Evolutionary conservation across 768 basidiomycete genomes (phyloP), one percentile per base, ranked within the genome.

Genomic region (Russula vinacea): DNA sequence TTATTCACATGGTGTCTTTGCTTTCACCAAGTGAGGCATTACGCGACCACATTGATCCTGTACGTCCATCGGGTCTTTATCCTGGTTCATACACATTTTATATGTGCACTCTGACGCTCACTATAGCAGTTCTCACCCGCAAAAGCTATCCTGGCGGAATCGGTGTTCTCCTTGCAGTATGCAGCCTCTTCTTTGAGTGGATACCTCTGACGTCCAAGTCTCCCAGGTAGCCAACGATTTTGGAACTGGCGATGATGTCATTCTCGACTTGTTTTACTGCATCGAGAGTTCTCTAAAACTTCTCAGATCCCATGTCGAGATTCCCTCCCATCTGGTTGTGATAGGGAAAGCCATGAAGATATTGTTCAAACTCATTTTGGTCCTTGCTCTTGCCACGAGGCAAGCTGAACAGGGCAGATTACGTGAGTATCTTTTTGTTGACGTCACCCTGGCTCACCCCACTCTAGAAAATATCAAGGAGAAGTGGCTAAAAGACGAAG

Each of bases 341-440:
- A 17, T 51, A 32, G 7, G 32, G n/a, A 62, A 51, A 40, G 49
- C 56, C 16, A 57, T 62, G 62, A 62, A 62, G 29, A 57, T 57
- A 17, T 33, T 62, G 49, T 50, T 51, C 49, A 8, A 37, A 52
- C n/a, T 62, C 24, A 49, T 62, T 4, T 22, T 57, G 1, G 56
- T 62, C 49, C 54, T 62, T 33, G 55, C 62, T 6, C 9, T 51
- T 32, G 49, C 62, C 45, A 57, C 62, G 16, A 26, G 8, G 47
- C 40, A 57, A 17, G n/a, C 32, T 1, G 40, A 37, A 44, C 33
- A 24, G 2, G 47, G n/a, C 26, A 50, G 14, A 57, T 44, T 57
- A 42, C 54, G 62, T 62, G 50, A 52, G 62, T 40, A 14, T 10
- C 17, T 29, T 44, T n/a, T 62, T 26, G n/a, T n/a, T 52, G n/a